Evolutionary conservation across 352 stramenopile genomes (phyloP).

Genomic region (Pythium grandisporangium): DNA sequence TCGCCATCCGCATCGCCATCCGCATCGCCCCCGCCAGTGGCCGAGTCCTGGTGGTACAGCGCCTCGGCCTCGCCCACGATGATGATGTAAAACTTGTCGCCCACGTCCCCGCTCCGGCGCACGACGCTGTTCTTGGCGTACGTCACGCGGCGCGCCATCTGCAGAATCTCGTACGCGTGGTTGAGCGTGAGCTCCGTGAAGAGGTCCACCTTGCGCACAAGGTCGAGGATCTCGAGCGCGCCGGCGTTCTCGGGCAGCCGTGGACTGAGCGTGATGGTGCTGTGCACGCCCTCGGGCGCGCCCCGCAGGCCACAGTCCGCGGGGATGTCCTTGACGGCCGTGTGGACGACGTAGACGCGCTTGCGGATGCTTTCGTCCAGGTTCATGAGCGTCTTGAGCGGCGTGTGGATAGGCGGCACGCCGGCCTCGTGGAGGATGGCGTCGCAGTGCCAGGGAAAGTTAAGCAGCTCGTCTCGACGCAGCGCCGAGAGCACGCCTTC

Average conservation of each 20-base stretch:
- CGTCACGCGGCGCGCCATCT: slow-evolving; percentile 64
- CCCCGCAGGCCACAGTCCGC: slow-evolving; percentile 70
- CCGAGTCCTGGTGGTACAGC: slow-evolving; percentile 27
- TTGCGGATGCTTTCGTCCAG: slow-evolving; percentile 87
- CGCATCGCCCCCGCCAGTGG: slow-evolving; percentile 4
- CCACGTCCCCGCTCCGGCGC: slow-evolving; percentile 32
- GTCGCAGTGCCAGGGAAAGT: slow-evolving; percentile 92
- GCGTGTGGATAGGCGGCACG: slow-evolving; percentile 93
- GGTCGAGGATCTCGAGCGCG: slow-evolving; percentile 75
- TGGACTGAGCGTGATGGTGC: slow-evolving; percentile 77
- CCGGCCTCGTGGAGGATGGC: slow-evolving; percentile 92
- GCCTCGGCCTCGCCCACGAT: slow-evolving; percentile 64
- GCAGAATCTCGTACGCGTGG: slow-evolving; percentile 82
- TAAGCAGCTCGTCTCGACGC: slow-evolving; percentile 85
- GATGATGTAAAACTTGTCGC: slow-evolving; percentile 77
- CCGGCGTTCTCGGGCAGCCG: slow-evolving; percentile 69
- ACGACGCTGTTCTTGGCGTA: slow-evolving; percentile 49
- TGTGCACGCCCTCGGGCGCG: slow-evolving; percentile 84
- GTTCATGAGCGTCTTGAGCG: slow-evolving; percentile 88
- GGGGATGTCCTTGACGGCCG: slow-evolving; percentile 77
- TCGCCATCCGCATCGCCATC: slow-evolving; percentile 3
- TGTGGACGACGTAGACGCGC: slow-evolving; percentile 93
- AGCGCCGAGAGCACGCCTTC: slow-evolving; percentile 84
- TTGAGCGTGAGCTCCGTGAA: slow-evolving; percentile 77
- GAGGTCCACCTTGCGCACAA: slow-evolving; percentile 79